Base-by-base conservation (phyloP, 352 stramenopile species). In the Pythium sukuiense region DNA sequence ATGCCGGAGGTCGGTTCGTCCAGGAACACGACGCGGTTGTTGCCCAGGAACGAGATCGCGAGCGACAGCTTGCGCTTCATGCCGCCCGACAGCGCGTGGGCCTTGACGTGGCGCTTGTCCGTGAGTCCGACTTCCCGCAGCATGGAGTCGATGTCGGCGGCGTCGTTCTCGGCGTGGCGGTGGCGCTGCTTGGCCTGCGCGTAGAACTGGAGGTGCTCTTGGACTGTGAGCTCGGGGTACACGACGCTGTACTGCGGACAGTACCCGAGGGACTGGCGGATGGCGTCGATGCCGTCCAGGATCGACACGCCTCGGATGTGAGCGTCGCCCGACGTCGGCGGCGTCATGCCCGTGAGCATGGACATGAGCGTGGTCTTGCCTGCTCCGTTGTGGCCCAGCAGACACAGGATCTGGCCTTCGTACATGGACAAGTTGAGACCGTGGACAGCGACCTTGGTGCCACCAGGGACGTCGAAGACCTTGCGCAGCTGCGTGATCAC, bases 171-270 rank as follows among this genome's bases (percentile, higher is more conserved):
- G n/a, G n/a, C n/a, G n/a, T n/a, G n/a, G n/a, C n/a, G n/a, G n/a
- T n/a, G n/a, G n/a, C n/a, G n/a, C 8, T 94, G 93, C 68, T 99
- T 99, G 2, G 99, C 76, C n/a, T 76, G 69, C 0, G 80, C 87
- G 66, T 98, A 99, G 63, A 99, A 98, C 41, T 72, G 53, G n/a
- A 99, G 73, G 65, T 99, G 97, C 72, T 99, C 97, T 20, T 90
- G 71, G 20, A 99, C 97, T 0, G 97, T 99, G 27, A 99, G 79
- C 49, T 97, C 74, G 3, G 89, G 87, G 67, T 98, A 99, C 0
- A 99, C 67, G 33, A 98, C 97, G 72, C 98, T 97, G 73, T 99
- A 93, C 61, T 99, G 97, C 24, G 97, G 88, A 70, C 97, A 99
- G 59, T 99, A 93, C 11, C 96, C 97, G 29, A 99, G 82, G 35